Percentiles rank a stretch among this genome's conserved stretches.
These are phyloP conservation scores for Psilocybe subaeruginosa DNA, from an alignment of 768 basidiomycete genomes.

Conservation along the genomic window DNA sequence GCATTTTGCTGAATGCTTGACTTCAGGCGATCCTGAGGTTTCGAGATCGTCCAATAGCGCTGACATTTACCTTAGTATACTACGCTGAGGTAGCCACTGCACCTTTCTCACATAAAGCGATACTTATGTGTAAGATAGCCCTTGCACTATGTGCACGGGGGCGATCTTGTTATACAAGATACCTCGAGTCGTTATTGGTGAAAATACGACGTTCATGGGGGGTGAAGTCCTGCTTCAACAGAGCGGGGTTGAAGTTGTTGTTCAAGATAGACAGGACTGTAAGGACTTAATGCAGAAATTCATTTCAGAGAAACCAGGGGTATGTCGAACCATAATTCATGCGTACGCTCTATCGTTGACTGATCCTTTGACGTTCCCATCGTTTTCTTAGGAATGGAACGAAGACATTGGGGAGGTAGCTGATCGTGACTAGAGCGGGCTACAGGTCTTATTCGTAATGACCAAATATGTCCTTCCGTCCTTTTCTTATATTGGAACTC, in stretches of 20 bases:
- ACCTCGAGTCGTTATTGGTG: slow-evolving; percentile 67
- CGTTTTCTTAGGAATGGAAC: slow-evolving; percentile 46
- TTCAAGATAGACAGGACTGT: slow-evolving; percentile 52
- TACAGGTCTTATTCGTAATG: no score
- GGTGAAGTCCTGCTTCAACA: slow-evolving; percentile 54
- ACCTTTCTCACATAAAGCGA: background rate
- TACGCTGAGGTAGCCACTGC: slow-evolving; percentile 33
- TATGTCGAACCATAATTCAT: slow-evolving; percentile 21
- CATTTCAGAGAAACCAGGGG: slow-evolving; percentile 58
- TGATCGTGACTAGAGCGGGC: background rate
- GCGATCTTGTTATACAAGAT: slow-evolving; percentile 67
- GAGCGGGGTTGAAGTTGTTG: slow-evolving; percentile 57
- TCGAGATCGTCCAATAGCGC: no score
- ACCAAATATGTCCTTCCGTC: no score
- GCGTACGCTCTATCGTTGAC: no score
- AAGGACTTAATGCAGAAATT: slow-evolving; percentile 58
- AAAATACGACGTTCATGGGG: slow-evolving; percentile 57
- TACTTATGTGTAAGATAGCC: slow-evolving; percentile 32
- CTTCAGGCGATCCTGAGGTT: background rate
- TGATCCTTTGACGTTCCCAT: no score
- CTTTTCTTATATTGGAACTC: no score
- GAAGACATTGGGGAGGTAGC: slow-evolving; percentile 59
- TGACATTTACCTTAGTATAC: slow-evolving; percentile 30
- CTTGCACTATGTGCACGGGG: slow-evolving; percentile 70
- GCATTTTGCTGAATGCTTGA: slow-evolving; percentile 14